Percentiles rank a stretch among this genome's conserved stretches.
Evolutionary conservation across 345 rosid genomes (phyloP).

Genomic region (Lepidium aucheri): DNA sequence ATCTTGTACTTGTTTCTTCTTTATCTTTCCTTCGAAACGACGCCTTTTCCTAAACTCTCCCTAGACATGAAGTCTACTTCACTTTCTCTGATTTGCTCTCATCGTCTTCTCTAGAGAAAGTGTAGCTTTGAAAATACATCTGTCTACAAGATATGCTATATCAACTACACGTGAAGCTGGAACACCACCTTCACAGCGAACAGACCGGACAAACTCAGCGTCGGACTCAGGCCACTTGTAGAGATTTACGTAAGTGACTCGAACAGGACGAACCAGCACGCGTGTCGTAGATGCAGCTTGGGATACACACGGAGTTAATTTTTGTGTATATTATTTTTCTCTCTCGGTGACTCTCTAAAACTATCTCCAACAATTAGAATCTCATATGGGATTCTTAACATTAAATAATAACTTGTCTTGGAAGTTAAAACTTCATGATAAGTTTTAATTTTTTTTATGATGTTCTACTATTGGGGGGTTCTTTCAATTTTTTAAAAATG

Average conservation of each 20-base stretch:
- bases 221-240: conserved; percentile 79
- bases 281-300: conserved; percentile 66
- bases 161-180: conserved; percentile 49
- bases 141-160: conserved; percentile 76
- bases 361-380: no score
- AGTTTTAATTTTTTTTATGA: no score
- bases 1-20: conserved; percentile 37
- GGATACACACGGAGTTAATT: conserved; percentile 66
- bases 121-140: conserved; percentile 77
- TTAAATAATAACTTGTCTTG: no score
- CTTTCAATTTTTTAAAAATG: no score
- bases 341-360: background rate
- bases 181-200: conserved; percentile 22
- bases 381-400: no score
- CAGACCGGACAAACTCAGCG: conserved; percentile 52
- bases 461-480: no score
- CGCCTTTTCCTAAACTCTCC: conserved; percentile 28
- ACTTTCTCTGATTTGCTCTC: conserved; percentile 4
- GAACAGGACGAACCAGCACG: conserved; percentile 51
- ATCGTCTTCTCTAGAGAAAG: conserved; percentile 50
- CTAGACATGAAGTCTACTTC: conserved; percentile 28
- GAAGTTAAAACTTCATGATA: no score
- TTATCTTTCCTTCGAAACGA: conserved; percentile 28
- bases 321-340: background rate
- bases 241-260: conserved; percentile 59